Percentiles rank a stretch among this genome's conserved stretches.
Evolutionary conservation across 2,329 filamentous ascomycete species (phyloP).

Genomic region (Monosporascus sp.): DNA sequence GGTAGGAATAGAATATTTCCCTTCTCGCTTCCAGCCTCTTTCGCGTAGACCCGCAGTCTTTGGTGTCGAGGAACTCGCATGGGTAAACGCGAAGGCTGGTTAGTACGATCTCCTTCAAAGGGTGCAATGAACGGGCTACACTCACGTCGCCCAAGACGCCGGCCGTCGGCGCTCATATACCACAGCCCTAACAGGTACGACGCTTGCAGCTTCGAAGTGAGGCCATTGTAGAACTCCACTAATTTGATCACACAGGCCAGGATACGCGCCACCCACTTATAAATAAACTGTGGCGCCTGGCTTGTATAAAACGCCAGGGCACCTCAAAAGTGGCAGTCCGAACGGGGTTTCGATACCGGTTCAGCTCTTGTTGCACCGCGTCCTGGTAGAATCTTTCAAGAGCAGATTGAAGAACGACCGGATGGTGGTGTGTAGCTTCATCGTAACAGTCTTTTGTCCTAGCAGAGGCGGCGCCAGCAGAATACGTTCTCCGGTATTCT

Average conservation of each 20-base stretch:
- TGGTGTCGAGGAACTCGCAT: background rate
- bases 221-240: background rate
- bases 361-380: background rate
- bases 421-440: background rate
- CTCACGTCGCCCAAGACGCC: slow-evolving; percentile 1
- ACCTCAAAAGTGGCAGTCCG: background rate
- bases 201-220: background rate
- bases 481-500: background rate
- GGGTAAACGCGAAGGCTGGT: slow-evolving; percentile 1
- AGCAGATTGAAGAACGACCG: background rate
- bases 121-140: background rate
- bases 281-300: slow-evolving; percentile 4
- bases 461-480: background rate
- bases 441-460: background rate
- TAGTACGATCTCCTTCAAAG: slow-evolving; percentile 4
- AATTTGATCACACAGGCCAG: slow-evolving; percentile 1
- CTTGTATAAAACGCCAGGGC: slow-evolving; percentile 7
- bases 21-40: slow-evolving; percentile 1
- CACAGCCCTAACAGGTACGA: slow-evolving; percentile 1
- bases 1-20: slow-evolving; percentile 3
- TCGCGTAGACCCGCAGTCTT: slow-evolving; percentile 1
- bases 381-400: background rate
- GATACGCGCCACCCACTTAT: background rate
- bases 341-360: background rate
- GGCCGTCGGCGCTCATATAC: slow-evolving; percentile 6